Evolutionary conservation across 352 stramenopile genomes (phyloP).

Genomic region (Lagenidium giganteum): DNA sequence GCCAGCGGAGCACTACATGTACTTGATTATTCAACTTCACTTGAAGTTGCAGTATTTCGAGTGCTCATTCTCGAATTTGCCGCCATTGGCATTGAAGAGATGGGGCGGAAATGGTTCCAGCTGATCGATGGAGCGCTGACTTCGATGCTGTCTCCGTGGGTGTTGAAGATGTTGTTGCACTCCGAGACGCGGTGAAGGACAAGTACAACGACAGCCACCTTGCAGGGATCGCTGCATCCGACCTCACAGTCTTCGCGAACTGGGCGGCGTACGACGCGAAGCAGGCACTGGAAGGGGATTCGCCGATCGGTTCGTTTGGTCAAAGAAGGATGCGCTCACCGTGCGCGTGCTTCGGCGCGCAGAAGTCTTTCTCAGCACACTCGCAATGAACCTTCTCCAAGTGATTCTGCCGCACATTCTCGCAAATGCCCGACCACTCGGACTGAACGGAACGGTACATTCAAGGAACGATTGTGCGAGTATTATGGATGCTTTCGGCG

Average conservation of each 20-base stretch:
- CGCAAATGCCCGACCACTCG: constrained; percentile 10
- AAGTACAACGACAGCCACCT: neutral
- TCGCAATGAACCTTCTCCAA: too few relatives aligned
- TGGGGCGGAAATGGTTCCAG: too few relatives aligned
- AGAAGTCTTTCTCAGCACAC: too few relatives aligned
- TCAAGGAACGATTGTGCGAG: constrained; percentile 14
- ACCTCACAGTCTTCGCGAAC: constrained; percentile 4
- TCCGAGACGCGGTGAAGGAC: neutral
- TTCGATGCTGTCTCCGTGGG: constrained; percentile 1
- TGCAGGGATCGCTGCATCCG: neutral
- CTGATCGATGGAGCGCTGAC: too few relatives aligned
- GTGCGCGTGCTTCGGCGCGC: constrained; percentile 3
- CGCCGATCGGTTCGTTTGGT: neutral
- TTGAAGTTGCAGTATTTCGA: too few relatives aligned
- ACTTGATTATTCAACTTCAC: too few relatives aligned
- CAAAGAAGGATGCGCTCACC: neutral
- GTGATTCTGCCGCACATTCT: constrained; percentile 10
- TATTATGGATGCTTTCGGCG: constrained; percentile 17
- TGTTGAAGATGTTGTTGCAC: constrained; percentile 1
- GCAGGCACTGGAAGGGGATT: neutral
- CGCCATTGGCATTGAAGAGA: too few relatives aligned
- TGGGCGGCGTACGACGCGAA: neutral
- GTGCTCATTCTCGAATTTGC: too few relatives aligned
- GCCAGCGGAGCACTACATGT: too few relatives aligned
- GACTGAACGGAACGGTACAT: constrained; percentile 4